Percentiles rank a stretch among this genome's conserved stretches.
These are phyloP conservation scores for Ilex paraguariensis DNA, from an alignment of 305 asterid species.

Conservation along the genomic window DNA sequence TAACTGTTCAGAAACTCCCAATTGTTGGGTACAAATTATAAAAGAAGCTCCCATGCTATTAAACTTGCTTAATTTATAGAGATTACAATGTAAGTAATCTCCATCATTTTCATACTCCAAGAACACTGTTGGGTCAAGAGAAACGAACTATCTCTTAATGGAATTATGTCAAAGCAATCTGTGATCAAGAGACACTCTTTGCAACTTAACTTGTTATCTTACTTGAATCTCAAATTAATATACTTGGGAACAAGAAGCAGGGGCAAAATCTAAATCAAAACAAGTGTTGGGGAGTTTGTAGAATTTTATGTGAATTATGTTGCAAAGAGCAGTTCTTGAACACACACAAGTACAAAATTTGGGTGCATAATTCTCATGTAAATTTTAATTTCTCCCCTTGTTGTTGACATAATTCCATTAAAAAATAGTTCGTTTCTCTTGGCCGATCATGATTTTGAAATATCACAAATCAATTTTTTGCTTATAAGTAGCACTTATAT, in stretches of 20 bases:
- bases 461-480: too few species aligned
- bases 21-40: too few species aligned
- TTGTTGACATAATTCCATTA: slow-evolving; percentile 24
- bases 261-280: too few species aligned
- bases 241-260: not conserved
- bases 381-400: not conserved
- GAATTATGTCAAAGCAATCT: slow-evolving; percentile 10
- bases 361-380: not conserved
- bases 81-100: too few species aligned
- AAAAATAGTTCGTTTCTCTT: slow-evolving; percentile 39
- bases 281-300: too few species aligned
- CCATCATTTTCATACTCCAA: slow-evolving; percentile 7
- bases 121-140: slow-evolving; percentile 17
- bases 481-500: too few species aligned
- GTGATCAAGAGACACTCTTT: slow-evolving; percentile 1
- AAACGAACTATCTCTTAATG: slow-evolving; percentile 25
- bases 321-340: not conserved
- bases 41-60: too few species aligned
- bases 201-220: not conserved
- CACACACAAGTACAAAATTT: not conserved
- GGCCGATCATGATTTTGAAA: not conserved
- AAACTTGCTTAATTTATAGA: too few species aligned
- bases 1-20: too few species aligned
- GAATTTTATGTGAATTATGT: too few species aligned
- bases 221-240: not conserved